phyloP scores from a whole-genome alignment of 2,329 filamentous ascomycete genomes.

The Colletotrichum sp. region DNA sequence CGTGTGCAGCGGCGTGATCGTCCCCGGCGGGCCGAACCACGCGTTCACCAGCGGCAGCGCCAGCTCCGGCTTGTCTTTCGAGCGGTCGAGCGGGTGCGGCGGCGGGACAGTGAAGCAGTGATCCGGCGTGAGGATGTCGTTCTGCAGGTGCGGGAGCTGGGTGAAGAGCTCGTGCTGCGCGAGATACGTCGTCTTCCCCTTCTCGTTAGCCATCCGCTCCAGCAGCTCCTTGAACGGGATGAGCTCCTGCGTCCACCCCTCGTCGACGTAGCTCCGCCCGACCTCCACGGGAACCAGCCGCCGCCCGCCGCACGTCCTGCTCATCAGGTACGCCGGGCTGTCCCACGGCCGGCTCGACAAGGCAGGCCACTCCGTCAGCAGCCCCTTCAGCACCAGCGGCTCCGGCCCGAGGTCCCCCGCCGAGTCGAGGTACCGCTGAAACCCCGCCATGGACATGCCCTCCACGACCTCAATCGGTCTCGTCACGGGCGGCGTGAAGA shows the following conservation, averaged over 20 bases:
- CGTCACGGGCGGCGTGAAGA: constrained; percentile 46
- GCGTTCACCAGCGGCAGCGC: constrained; percentile 66
- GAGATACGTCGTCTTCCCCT: constrained; percentile 61
- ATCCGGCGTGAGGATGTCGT: constrained; percentile 82
- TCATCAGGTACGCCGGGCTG: constrained; percentile 74
- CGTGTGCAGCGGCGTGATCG: constrained; percentile 91
- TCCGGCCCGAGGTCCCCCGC: constrained; percentile 32
- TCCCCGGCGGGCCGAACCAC: constrained; percentile 89
- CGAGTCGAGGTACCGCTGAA: constrained; percentile 64
- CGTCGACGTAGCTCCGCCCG: constrained; percentile 86
- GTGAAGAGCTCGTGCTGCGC: constrained; percentile 89
- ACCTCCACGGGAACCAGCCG: constrained; percentile 87
- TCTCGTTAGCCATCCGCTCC: constrained; percentile 55
- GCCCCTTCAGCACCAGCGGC: constrained; percentile 74
- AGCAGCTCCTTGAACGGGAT: constrained; percentile 78
- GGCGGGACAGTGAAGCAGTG: constrained; percentile 80
- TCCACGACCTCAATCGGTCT: constrained; percentile 45
- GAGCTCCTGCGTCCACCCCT: constrained; percentile 83
- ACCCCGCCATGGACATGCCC: constrained; percentile 59
- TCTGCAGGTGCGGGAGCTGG: constrained; percentile 78
- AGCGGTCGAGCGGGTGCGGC: constrained; percentile 43
- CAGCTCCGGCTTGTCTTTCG: constrained; percentile 10
- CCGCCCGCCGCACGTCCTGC: constrained; percentile 75
- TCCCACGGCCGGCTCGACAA: constrained; percentile 72
- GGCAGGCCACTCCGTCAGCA: constrained; percentile 79